Conservation (phyloP, 129 eudicot species). For the Heracleum sosnowskyi region DNA sequence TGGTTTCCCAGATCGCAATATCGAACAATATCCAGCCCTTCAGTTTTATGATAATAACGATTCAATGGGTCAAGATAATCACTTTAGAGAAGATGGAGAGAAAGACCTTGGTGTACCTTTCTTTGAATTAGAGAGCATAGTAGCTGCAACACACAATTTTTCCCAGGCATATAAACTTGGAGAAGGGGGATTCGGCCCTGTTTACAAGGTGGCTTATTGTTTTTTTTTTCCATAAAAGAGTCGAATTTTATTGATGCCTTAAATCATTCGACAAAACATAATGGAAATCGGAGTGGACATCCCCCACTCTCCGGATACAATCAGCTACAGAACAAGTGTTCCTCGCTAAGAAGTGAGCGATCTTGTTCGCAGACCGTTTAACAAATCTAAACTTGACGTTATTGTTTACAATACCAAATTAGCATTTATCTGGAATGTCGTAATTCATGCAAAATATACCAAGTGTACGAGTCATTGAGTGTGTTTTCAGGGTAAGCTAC, state of each 20-base stretch:
- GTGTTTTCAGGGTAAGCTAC: conserved; percentile 28
- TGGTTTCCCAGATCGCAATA: neutral
- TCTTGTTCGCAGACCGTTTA: no score
- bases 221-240: no score
- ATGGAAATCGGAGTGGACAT: no score
- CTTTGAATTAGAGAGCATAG: conserved; percentile 20
- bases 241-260: no score
- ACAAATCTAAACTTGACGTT: no score
- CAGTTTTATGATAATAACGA: neutral
- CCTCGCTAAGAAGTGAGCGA: no score
- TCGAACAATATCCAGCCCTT: neutral
- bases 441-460: neutral
- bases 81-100: conserved; percentile 8
- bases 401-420: no score
- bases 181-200: conserved; percentile 40
- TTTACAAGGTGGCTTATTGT: no score
- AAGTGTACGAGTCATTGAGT: neutral
- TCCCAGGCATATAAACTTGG: conserved; percentile 33
- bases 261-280: no score
- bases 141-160: conserved; percentile 23
- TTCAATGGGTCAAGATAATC: neutral
- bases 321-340: no score
- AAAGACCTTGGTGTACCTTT: conserved; percentile 26
- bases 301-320: no score
- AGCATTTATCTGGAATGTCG: neutral